Conservation (phyloP, 768 basidiomycete genomes). For the Vishniacozyma victoriae region DNA sequence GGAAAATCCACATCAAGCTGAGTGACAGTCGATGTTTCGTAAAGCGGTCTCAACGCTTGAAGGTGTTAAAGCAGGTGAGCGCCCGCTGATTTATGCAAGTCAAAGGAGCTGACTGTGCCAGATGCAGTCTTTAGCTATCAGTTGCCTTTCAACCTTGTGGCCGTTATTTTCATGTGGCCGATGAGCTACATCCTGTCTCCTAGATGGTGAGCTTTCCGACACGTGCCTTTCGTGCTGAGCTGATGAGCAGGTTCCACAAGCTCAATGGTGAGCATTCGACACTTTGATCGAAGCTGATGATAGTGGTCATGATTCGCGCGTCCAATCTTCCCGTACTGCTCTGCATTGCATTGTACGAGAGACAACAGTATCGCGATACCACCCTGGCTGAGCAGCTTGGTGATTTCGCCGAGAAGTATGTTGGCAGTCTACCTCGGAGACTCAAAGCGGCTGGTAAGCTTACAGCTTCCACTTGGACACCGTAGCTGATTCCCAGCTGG, state of each 20-base stretch:
- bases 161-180: conserved; percentile 79
- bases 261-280: conserved; percentile 49
- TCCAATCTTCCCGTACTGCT: conserved; percentile 82
- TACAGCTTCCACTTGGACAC: not conserved
- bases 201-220: conserved; percentile 57
- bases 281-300: conserved; percentile 7
- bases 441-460: conserved; percentile 52
- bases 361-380: conserved; percentile 66
- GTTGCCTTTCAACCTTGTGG: conserved; percentile 83
- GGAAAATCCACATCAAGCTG: conserved; percentile 1
- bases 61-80: conserved; percentile 55
- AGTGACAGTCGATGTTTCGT: conserved; percentile 77
- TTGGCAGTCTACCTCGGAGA: conserved; percentile 69
- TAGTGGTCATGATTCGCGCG: conserved; percentile 22
- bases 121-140: conserved; percentile 92
- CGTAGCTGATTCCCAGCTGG: conserved; percentile 27
- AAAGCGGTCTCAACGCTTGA: conserved; percentile 91
- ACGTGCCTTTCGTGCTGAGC: not conserved
- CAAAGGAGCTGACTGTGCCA: not conserved
- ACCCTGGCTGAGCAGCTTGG: conserved; percentile 68
- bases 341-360: conserved; percentile 74
- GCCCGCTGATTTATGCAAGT: not conserved
- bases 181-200: conserved; percentile 77
- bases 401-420: conserved; percentile 61
- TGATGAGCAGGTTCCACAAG: conserved; percentile 69